Evolutionary conservation across 225 moss, liverwort and hornwort genomes (phyloP).

Genomic region (Marchantia paleacea): DNA sequence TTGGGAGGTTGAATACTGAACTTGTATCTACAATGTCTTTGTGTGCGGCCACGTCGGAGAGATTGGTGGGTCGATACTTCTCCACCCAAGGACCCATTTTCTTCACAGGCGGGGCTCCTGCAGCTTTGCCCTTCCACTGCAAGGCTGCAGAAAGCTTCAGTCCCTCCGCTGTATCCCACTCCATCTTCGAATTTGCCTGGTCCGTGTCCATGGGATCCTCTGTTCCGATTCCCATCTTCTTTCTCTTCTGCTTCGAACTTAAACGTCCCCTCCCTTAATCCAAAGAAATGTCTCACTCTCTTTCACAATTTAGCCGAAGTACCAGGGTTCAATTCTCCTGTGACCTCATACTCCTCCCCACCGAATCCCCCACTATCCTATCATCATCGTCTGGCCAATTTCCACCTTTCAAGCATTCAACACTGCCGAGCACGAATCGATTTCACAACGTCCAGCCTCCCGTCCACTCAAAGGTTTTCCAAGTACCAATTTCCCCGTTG

Average conservation of each 20-base stretch:
- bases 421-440: not conserved
- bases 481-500: not conserved
- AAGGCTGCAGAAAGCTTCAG: slow-evolving; percentile 39
- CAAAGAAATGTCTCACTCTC: not conserved
- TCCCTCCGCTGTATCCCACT: slow-evolving; percentile 35
- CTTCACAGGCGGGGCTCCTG: slow-evolving; percentile 27
- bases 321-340: too few species aligned
- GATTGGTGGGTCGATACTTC: slow-evolving; percentile 86
- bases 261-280: not conserved
- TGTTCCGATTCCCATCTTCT: slow-evolving; percentile 19
- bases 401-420: not conserved
- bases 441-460: not conserved
- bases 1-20: slow-evolving; percentile 21
- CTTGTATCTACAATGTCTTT: slow-evolving; percentile 97
- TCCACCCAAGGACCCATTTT: slow-evolving; percentile 95
- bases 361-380: not conserved
- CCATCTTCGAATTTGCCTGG: slow-evolving; percentile 19
- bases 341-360: not conserved
- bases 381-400: not conserved
- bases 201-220: slow-evolving; percentile 53
- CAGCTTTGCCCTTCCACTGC: slow-evolving; percentile 61
- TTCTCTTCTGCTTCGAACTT: too few species aligned
- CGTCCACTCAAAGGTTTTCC: too few species aligned
- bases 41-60: slow-evolving; percentile 93
- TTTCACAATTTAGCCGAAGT: not conserved